Evolutionary conservation across 2,329 filamentous ascomycete species (phyloP).

Genomic region (Beauveria bassiana): DNA sequence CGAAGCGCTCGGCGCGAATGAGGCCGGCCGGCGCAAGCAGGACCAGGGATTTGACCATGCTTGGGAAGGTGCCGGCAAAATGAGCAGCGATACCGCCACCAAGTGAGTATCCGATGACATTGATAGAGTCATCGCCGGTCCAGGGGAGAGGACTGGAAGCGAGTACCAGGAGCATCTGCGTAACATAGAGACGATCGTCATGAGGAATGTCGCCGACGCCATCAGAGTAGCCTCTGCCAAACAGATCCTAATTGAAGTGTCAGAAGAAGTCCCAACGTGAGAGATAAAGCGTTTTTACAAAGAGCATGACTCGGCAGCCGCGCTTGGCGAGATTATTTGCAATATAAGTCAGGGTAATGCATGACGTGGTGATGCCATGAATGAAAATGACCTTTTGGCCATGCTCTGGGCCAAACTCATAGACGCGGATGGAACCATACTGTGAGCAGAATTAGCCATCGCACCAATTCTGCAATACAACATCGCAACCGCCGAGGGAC

Average conservation of each 20-base stretch:
- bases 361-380: slow-evolving; percentile 79
- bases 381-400: slow-evolving; percentile 70
- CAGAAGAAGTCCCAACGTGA: neutral
- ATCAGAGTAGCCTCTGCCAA: slow-evolving; percentile 61
- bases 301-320: slow-evolving; percentile 75
- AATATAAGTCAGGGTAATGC: slow-evolving; percentile 61
- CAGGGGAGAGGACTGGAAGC: slow-evolving; percentile 62
- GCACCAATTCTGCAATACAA: neutral
- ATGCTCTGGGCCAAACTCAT: slow-evolving; percentile 71
- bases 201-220: slow-evolving; percentile 59
- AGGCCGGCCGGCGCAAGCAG: slow-evolving; percentile 75
- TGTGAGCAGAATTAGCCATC: slow-evolving; percentile 17
- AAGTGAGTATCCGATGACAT: slow-evolving; percentile 71
- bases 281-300: slow-evolving; percentile 34
- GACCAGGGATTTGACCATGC: slow-evolving; percentile 60
- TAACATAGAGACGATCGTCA: slow-evolving; percentile 64
- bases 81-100: slow-evolving; percentile 71
- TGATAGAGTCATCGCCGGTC: slow-evolving; percentile 52
- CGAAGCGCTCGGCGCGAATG: slow-evolving; percentile 50
- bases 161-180: slow-evolving; percentile 64
- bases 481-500: neutral
- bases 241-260: slow-evolving; percentile 47
- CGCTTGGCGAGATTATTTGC: slow-evolving; percentile 58
- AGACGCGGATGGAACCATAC: slow-evolving; percentile 69
- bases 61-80: slow-evolving; percentile 66